phyloP scores from a whole-genome alignment of 2,329 filamentous ascomycete genomes.

The Talaromyces verruculosus region DNA sequence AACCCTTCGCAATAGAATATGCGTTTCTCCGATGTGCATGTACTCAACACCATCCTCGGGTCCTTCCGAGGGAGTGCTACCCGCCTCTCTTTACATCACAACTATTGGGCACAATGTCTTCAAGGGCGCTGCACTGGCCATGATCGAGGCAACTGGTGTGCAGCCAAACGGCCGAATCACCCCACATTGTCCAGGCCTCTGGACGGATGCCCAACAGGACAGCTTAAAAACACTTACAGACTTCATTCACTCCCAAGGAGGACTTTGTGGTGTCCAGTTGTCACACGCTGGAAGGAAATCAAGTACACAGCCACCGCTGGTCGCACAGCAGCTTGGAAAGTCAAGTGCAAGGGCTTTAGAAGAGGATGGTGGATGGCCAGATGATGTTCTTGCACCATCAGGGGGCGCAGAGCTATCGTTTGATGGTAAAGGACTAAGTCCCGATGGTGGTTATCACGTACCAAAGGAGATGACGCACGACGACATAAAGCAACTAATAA shows the following conservation, averaged over 20 bases:
- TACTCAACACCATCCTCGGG: slow-evolving; percentile 58
- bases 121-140: slow-evolving; percentile 69
- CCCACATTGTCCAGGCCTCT: slow-evolving; percentile 42
- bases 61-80: too few species aligned
- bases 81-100: slow-evolving; percentile 65
- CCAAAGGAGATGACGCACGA: slow-evolving; percentile 61
- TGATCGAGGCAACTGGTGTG: slow-evolving; percentile 77
- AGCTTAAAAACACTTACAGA: slow-evolving; percentile 55
- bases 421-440: neutral
- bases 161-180: slow-evolving; percentile 76
- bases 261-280: slow-evolving; percentile 69
- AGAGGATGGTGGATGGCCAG: slow-evolving; percentile 54
- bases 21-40: slow-evolving; percentile 63
- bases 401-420: slow-evolving; percentile 51
- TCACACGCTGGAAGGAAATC: slow-evolving; percentile 72
- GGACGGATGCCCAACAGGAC: slow-evolving; percentile 42
- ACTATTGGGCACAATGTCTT: slow-evolving; percentile 45
- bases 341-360: slow-evolving; percentile 43
- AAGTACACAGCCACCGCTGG: slow-evolving; percentile 54
- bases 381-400: slow-evolving; percentile 47
- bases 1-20: slow-evolving; percentile 64
- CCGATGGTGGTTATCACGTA: slow-evolving; percentile 56
- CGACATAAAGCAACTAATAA: slow-evolving; percentile 66
- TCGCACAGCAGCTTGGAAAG: slow-evolving; percentile 26
- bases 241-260: slow-evolving; percentile 75